phyloP scores from a whole-genome alignment of 352 stramenopile genomes.

The Hyaloperonospora arabidopsidis region DNA sequence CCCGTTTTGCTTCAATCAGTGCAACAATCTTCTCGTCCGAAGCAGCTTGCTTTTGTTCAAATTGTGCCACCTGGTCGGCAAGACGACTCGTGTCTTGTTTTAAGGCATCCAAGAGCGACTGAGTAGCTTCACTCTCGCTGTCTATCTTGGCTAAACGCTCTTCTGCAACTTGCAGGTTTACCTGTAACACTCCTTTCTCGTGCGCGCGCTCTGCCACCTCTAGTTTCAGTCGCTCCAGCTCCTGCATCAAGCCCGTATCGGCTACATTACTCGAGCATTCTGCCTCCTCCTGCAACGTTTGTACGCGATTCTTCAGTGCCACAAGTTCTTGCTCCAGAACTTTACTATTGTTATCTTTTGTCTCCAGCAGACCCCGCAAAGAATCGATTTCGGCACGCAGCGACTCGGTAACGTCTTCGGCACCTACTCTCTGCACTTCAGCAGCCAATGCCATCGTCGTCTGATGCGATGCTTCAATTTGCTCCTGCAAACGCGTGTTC shows the following conservation, averaged over 20 bases:
- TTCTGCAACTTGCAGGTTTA: conserved; percentile 23
- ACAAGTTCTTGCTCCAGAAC: conserved; percentile 25
- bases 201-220: conserved; percentile 42
- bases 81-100: conserved; percentile 32
- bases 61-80: conserved; percentile 26
- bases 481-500: conserved; percentile 12
- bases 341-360: conserved; percentile 16
- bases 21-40: conserved; percentile 22
- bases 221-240: conserved; percentile 59
- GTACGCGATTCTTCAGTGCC: conserved; percentile 19
- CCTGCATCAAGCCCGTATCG: conserved; percentile 35
- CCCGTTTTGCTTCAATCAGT: conserved; percentile 17
- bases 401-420: conserved; percentile 2
- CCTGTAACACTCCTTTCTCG: conserved; percentile 35
- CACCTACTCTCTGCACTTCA: conserved; percentile 11
- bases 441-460: conserved; percentile 3
- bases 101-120: conserved; percentile 25
- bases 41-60: conserved; percentile 21
- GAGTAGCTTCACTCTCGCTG: conserved; percentile 15
- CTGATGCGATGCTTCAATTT: conserved; percentile 18
- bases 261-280: conserved; percentile 10
- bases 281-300: conserved; percentile 12
- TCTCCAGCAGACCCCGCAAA: conserved; percentile 15
- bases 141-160: conserved; percentile 19
- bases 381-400: conserved; percentile 19